phyloP scores from a whole-genome alignment of 2,329 filamentous ascomycete genomes.

The Coniochaeta sp. region DNA sequence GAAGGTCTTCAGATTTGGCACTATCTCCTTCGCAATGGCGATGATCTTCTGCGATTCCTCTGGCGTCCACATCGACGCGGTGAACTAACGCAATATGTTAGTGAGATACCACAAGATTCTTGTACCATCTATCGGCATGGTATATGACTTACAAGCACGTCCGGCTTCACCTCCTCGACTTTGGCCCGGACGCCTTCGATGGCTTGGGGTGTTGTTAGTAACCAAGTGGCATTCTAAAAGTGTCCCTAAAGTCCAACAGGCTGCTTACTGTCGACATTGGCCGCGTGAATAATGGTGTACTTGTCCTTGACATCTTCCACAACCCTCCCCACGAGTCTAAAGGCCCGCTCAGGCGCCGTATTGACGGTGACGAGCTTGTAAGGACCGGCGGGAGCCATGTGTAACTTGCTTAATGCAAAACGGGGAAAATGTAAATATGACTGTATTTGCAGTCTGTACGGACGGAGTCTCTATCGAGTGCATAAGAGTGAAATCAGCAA shows the following conservation, averaged over 20 bases:
- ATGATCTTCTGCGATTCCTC: slow-evolving; percentile 37
- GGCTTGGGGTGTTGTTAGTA: slow-evolving; percentile 19
- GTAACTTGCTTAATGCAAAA: neutral
- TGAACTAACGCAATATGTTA: slow-evolving; percentile 11
- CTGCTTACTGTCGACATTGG: slow-evolving; percentile 51
- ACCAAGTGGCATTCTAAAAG: neutral
- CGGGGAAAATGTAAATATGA: neutral
- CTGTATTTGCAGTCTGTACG: neutral
- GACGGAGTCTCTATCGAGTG: neutral
- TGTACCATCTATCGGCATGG: neutral
- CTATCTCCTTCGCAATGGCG: slow-evolving; percentile 30
- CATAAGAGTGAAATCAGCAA: neutral
- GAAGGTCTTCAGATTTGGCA: slow-evolving; percentile 39
- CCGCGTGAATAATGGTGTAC: slow-evolving; percentile 56
- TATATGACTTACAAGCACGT: slow-evolving; percentile 39
- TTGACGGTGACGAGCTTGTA: slow-evolving; percentile 62
- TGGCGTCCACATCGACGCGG: slow-evolving; percentile 30
- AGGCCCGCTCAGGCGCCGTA: slow-evolving; percentile 58
- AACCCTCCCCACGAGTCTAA: slow-evolving; percentile 53
- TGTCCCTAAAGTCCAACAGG: neutral
- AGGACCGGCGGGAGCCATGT: slow-evolving; percentile 36
- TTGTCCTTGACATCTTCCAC: slow-evolving; percentile 53
- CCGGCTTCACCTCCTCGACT: slow-evolving; percentile 43
- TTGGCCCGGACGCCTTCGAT: slow-evolving; percentile 49
- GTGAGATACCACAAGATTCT: no score